Evolutionary conservation across 208 protist species (phyloP), one percentile per base, ranked within the genome.

Genomic region (Leishmania tropica): DNA sequence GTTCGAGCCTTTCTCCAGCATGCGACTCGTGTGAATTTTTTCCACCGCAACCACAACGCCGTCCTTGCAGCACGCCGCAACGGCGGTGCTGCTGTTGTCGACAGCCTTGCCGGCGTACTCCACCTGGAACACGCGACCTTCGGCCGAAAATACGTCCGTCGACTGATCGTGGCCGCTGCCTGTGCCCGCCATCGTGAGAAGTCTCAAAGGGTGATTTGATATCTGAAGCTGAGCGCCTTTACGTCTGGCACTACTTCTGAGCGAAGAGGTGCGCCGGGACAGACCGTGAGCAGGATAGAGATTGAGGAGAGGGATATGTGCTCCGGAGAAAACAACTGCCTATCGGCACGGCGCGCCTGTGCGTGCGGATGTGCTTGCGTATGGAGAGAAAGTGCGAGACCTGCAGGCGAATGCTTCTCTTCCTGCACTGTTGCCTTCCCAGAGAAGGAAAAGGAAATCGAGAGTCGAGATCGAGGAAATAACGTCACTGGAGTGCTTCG

Each of bases 71-170:
- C 97, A 97, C 42, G 99, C 90, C 31, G 96, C 99, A 53, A 99
- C 87, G 0, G 96, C 98, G 19, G 99, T 99, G 78, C 98, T 99
- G 90, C 96, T 98, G 88, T 99, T 99, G 76, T 99, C 99, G 31
- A 99, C 99, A 3, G 99, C 99, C 89, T 99, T 99, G 80, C 88
- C 86, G 15, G 99, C 99, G 87, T 99, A 99, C 86, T 99, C 99
- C 47, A 99, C 97, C 91, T 99, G 99, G 90, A 99, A 99, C 4
- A 99, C 98, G 53, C 99, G 94, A 0, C 99, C 99, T 83, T 99
- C 99, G 17, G 99, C 99, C 67, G 98, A 99, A 89, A 99, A 99
- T 42, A 99, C 99, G 73, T 99, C 98, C 21, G 95, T 93, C 65
- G 97, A 99, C 79, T 99, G 93, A 92, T 99, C 99, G 85, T 99